Conservation (phyloP, 768 basidiomycete genomes). For the Xerocomellus dryophilus region DNA sequence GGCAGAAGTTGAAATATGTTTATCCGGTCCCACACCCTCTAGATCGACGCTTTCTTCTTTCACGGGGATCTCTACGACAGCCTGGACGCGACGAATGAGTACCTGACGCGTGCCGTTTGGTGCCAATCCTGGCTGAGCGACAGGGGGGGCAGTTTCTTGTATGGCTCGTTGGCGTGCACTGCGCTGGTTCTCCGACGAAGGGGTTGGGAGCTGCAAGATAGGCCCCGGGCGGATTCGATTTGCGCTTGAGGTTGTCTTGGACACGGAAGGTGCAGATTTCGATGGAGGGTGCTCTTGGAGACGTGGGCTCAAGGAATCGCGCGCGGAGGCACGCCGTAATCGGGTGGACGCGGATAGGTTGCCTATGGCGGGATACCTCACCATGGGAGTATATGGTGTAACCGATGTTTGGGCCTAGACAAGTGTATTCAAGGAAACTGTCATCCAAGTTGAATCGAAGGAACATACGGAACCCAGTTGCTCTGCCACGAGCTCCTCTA, state of each 20-base stretch:
- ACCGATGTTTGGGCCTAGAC: conserved; percentile 15
- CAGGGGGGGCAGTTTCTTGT: conserved; percentile 1
- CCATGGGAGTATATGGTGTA: conserved; percentile 36
- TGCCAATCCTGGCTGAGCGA: conserved; percentile 6
- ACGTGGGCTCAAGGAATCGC: conserved; percentile 24
- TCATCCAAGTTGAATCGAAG: not conserved
- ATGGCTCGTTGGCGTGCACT: conserved; percentile 20
- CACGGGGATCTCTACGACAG: conserved; percentile 54
- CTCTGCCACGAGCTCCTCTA: conserved; percentile 58
- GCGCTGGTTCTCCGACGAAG: conserved; percentile 31
- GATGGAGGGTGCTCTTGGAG: conserved; percentile 32
- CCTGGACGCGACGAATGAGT: conserved; percentile 63
- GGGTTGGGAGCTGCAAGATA: conserved; percentile 28
- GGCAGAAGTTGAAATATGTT: conserved; percentile 8
- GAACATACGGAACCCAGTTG: conserved; percentile 41
- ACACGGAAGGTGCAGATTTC: conserved; percentile 30
- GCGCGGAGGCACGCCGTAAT: conserved; percentile 12
- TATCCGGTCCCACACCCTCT: conserved; percentile 22
- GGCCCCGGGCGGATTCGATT: conserved; percentile 11
- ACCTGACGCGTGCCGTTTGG: conserved; percentile 20
- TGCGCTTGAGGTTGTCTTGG: conserved; percentile 18
- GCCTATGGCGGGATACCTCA: conserved; percentile 16
- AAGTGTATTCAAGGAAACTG: not conserved
- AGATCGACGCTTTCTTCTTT: conserved; percentile 58
- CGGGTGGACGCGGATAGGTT: conserved; percentile 32